These are phyloP conservation scores for Sisymbrium irio DNA, from an alignment of 345 rosid genomes.

Conservation along the genomic window DNA sequence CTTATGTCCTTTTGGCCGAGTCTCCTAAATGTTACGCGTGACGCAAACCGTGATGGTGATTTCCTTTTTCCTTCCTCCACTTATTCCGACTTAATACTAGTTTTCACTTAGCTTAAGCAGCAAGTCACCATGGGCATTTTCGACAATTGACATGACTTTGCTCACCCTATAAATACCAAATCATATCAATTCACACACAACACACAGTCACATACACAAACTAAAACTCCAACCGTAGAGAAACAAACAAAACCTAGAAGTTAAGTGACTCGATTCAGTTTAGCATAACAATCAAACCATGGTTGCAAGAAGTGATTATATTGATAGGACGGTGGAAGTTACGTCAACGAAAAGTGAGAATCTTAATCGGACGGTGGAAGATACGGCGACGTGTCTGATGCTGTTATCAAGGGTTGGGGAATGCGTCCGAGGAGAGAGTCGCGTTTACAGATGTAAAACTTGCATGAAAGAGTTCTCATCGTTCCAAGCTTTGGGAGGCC, in stretches of 20 bases:
- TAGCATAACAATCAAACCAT: neutral
- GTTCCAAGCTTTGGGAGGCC: slow-evolving; percentile 92
- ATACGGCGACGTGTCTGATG: slow-evolving; percentile 53
- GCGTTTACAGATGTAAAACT: slow-evolving; percentile 59
- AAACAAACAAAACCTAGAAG: slow-evolving; percentile 9
- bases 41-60: neutral
- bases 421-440: neutral
- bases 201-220: neutral
- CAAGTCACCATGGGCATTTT: slow-evolving; percentile 8
- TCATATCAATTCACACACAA: neutral
- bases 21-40: slow-evolving; percentile 11
- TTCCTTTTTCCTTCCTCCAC: neutral
- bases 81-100: neutral
- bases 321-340: neutral
- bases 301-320: slow-evolving; percentile 44
- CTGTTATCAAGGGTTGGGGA: slow-evolving; percentile 55
- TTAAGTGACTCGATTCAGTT: neutral
- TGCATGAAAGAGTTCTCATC: slow-evolving; percentile 67
- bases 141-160: neutral
- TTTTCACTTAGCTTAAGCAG: slow-evolving; percentile 14
- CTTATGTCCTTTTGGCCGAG: neutral
- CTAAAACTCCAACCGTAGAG: no score
- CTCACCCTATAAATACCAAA: neutral
- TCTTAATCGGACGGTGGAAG: neutral
- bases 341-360: slow-evolving; percentile 28